phyloP scores from a whole-genome alignment of 371 early-diverging fungal species.

The Saksenaea oblongispora region DNA sequence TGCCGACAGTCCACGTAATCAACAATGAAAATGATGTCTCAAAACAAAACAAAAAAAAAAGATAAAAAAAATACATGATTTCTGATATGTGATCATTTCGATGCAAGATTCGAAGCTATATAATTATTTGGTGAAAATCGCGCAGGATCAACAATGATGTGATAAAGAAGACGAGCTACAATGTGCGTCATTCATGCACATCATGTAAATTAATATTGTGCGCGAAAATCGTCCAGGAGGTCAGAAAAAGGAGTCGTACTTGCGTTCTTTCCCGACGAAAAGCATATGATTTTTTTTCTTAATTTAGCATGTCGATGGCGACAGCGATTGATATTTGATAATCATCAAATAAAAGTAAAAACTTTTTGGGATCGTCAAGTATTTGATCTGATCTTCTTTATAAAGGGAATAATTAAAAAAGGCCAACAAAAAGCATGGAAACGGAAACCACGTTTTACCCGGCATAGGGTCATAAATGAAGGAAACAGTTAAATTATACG shows the following conservation, averaged over 20 bases:
- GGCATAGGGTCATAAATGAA: neutral
- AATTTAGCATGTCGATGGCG: neutral
- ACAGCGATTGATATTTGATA: neutral
- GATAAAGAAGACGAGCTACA: neutral
- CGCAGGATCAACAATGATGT: neutral
- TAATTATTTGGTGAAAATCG: neutral
- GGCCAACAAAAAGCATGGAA: neutral
- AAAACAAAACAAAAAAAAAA: neutral
- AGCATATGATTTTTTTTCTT: conserved; percentile 1
- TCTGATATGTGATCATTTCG: neutral
- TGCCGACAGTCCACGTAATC: conserved; percentile 17
- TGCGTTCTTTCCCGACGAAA: neutral
- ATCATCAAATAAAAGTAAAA: neutral
- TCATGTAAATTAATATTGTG: conserved; percentile 4
- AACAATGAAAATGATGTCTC: neutral
- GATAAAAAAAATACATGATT: neutral
- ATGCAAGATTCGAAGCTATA: neutral
- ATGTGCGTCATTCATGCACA: conserved; percentile 1
- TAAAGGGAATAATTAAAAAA: neutral
- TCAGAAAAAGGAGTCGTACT: neutral
- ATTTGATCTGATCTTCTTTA: neutral
- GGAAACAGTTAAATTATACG: too few relatives aligned
- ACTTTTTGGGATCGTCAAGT: neutral
- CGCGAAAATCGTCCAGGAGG: conserved; percentile 3
- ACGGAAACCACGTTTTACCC: neutral